Evolutionary conservation across 768 basidiomycete species (phyloP), one percentile per base, ranked within the genome.

Genomic region (Dacryopinax primogenitus): DNA sequence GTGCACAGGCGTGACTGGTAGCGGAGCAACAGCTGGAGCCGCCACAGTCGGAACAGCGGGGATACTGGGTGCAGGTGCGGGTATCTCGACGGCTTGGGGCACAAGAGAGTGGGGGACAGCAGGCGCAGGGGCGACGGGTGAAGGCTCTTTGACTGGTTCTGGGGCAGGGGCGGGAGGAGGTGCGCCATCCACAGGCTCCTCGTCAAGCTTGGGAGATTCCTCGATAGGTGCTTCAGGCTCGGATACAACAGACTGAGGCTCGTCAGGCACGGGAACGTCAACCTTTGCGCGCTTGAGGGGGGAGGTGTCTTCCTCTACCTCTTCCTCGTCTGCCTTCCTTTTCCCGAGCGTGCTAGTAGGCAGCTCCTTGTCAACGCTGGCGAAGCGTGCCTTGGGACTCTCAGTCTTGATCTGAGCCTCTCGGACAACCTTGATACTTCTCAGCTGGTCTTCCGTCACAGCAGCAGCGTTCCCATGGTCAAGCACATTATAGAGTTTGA

Each of bases 1-100:
- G 51, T 58, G 51, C 9, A 58, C 34, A 73, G 32, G 26, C 9
- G 51, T 30, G 23, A 62, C 63, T 16, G 47, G 58, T 13, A 9
- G 36, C 41, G 35, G 63, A 21, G 62, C 33, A 35, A 6, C 62
- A 34, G 28, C 62, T 32, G 62, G 33, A 6, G 51, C 51, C 39
- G 65, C 51, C 37, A 37, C 32, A 26, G 36, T 33, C 51, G 41
- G 34, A 11, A 44, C 21, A 33, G 39, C 21, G 9, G 63, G 41
- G 32, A 37, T 26, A 18, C 26, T 36, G 34, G 63, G 41, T 37
- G 63, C 23, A 21, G 41, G 63, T n/a, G 51, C 51, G 18, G 51
- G 23, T 2, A 30, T 30, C 4, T 58, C 26, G 3, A 58, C 9
- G 11, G 23, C 32, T 26, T 12, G 26, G 12, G 21, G 41, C n/a